A percentile compares a stretch with the other conserved stretches of the same genome.
phyloP scores from a whole-genome alignment of 225 moss, liverwort and hornwort genomes.

The Pleurozium schreberi region DNA sequence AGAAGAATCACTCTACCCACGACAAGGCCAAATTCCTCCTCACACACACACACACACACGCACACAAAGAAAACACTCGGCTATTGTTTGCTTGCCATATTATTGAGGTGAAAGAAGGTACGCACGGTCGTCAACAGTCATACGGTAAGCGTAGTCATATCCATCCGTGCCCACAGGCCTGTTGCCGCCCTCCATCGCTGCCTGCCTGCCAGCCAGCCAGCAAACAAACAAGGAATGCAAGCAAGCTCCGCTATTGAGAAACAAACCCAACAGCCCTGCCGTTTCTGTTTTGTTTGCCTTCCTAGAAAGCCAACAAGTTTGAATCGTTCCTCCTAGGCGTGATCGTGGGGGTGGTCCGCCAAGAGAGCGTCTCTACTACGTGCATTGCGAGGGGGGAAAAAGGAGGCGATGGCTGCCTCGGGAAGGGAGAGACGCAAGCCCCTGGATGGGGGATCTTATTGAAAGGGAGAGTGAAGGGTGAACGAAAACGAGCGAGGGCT shows the following conservation, averaged over 20 bases:
- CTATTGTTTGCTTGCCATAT: neutral
- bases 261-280: neutral
- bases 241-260: neutral
- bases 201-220: neutral
- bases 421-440: neutral
- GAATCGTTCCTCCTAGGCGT: neutral
- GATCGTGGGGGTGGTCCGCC: neutral
- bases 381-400: neutral
- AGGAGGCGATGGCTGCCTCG: neutral
- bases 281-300: too few relatives aligned
- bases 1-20: neutral
- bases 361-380: neutral
- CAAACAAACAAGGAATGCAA: neutral
- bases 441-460: neutral
- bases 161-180: constrained; percentile 89
- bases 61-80: neutral
- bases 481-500: neutral
- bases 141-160: constrained; percentile 74
- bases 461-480: neutral
- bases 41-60: too few relatives aligned
- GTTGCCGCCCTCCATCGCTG: constrained; percentile 4
- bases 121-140: constrained; percentile 90
- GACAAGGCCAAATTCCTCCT: neutral
- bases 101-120: neutral
- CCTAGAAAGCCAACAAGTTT: neutral